Evolutionary conservation across 768 basidiomycete genomes (phyloP).

Genomic region (Panaeolus papilionaceus): DNA sequence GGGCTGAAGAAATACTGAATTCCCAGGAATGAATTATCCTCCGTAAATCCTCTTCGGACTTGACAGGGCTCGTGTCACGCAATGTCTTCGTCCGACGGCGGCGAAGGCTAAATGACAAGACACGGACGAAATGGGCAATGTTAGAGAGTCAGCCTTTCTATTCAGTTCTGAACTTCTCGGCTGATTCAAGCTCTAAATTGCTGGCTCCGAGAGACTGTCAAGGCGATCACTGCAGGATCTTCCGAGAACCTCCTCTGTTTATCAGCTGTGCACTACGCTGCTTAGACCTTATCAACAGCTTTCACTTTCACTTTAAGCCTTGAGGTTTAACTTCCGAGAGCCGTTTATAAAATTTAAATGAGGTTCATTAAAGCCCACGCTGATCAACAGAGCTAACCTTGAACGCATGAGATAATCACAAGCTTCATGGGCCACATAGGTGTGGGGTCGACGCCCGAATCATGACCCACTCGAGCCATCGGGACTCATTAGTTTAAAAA

Average conservation of each 20-base stretch:
- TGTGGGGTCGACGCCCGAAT: neutral
- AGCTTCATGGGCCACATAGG: neutral
- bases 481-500: neutral
- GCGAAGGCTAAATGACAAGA: too few relatives aligned
- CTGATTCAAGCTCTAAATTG: neutral
- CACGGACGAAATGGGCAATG: neutral
- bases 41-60: neutral
- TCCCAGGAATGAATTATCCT: too few relatives aligned
- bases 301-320: neutral
- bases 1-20: neutral
- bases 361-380: neutral
- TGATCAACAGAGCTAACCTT: neutral
- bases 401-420: neutral
- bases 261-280: neutral
- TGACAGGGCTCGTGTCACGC: too few relatives aligned
- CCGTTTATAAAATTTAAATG: neutral
- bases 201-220: neutral
- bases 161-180: neutral
- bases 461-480: neutral
- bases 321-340: slow-evolving; percentile 3
- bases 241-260: neutral
- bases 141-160: neutral
- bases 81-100: too few relatives aligned
- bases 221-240: neutral
- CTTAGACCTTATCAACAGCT: neutral